These are phyloP conservation scores for Evernia prunastri DNA, from an alignment of 495 filamentous ascomycete genomes.

Conservation along the genomic window DNA sequence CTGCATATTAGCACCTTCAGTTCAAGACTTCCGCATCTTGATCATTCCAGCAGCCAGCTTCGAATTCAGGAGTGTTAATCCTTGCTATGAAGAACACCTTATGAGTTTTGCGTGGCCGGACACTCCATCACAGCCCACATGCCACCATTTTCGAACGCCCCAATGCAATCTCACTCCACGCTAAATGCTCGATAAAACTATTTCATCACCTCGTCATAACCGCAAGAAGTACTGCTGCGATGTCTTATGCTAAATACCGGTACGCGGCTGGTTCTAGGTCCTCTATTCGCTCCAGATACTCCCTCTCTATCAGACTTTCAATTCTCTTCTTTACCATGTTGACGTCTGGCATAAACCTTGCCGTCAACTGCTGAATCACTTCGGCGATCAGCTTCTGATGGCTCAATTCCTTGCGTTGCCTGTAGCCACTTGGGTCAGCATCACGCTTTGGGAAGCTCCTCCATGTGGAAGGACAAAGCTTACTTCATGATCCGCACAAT, in stretches of 20 bases:
- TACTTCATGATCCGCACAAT: slow-evolving; percentile 97
- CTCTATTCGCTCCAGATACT: slow-evolving; percentile 88
- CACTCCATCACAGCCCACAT: neutral
- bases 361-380: slow-evolving; percentile 69
- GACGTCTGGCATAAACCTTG: slow-evolving; percentile 83
- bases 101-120: neutral
- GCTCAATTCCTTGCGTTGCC: slow-evolving; percentile 77
- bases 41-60: too few relatives aligned
- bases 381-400: slow-evolving; percentile 81
- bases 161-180: slow-evolving; percentile 11
- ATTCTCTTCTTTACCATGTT: slow-evolving; percentile 90
- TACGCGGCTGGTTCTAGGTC: slow-evolving; percentile 62
- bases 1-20: too few relatives aligned
- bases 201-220: neutral
- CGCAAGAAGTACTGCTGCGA: neutral
- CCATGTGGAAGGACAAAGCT: slow-evolving; percentile 27
- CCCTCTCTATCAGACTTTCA: slow-evolving; percentile 82
- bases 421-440: slow-evolving; percentile 32
- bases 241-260: slow-evolving; percentile 60
- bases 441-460: neutral
- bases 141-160: neutral
- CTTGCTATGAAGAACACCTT: neutral
- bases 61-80: neutral
- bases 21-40: neutral
- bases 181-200: slow-evolving; percentile 13